These are phyloP conservation scores for Kodamaea nitidulidarum DNA, from an alignment of 805 yeast genomes.

Conservation along the genomic window DNA sequence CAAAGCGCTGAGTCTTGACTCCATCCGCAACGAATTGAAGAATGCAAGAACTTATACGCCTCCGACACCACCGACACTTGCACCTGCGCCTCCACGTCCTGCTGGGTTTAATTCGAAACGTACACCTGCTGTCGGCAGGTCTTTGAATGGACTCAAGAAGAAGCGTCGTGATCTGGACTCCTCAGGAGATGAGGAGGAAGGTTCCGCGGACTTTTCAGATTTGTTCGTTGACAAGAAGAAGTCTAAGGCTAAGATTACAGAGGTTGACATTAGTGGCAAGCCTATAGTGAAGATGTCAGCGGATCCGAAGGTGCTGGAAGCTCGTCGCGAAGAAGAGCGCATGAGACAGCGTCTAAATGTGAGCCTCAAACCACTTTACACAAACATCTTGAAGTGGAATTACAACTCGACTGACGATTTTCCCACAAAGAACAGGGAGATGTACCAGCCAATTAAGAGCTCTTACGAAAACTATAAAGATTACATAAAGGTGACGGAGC, in stretches of 20 bases:
- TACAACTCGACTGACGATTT: slow-evolving; percentile 52
- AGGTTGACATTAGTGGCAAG: slow-evolving; percentile 43
- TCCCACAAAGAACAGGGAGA: slow-evolving; percentile 50
- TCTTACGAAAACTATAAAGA: slow-evolving; percentile 56
- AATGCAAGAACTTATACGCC: slow-evolving; percentile 14
- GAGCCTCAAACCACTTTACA: slow-evolving; percentile 71
- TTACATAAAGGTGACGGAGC: slow-evolving; percentile 69
- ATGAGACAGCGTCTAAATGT: slow-evolving; percentile 80
- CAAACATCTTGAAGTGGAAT: slow-evolving; percentile 70
- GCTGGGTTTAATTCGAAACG: slow-evolving; percentile 48
- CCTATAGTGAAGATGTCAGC: slow-evolving; percentile 23
- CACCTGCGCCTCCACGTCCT: slow-evolving; percentile 50
- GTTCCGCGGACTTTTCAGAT: slow-evolving; percentile 37
- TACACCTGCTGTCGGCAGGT: slow-evolving; percentile 26
- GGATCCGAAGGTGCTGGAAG: slow-evolving; percentile 26
- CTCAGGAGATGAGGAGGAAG: slow-evolving; percentile 31
- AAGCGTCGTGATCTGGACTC: slow-evolving; percentile 29
- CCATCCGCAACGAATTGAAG: slow-evolving; percentile 31
- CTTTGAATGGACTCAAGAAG: slow-evolving; percentile 32
- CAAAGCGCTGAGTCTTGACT: slow-evolving; percentile 30
- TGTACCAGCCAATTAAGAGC: slow-evolving; percentile 49
- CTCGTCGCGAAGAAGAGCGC: slow-evolving; percentile 59
- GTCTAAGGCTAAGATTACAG: slow-evolving; percentile 31
- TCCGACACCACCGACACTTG: slow-evolving; percentile 15
- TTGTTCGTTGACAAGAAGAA: slow-evolving; percentile 35